Evolutionary conservation across 2,329 filamentous ascomycete genomes (phyloP).

Genomic region (Teratosphaeria gauchensis): DNA sequence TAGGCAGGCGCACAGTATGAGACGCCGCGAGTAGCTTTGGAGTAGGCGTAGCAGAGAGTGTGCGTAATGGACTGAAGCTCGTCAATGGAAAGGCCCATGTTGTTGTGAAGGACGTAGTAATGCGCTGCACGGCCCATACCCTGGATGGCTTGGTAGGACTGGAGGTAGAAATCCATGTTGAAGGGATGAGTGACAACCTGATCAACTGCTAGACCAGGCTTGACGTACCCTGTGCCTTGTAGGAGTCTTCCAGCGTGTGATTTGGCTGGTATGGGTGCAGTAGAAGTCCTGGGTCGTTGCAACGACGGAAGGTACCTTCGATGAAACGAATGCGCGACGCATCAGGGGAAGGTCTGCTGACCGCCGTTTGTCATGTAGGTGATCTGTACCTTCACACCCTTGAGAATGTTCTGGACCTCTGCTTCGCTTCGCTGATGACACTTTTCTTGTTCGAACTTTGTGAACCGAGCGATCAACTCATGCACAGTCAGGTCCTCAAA

Average conservation of each 20-base stretch:
- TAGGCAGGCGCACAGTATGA: conserved; percentile 30
- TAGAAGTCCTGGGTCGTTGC: background rate
- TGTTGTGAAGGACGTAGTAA: conserved; percentile 26
- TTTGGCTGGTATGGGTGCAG: background rate
- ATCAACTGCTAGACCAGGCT: conserved; percentile 10
- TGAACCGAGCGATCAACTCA: too few relatives aligned
- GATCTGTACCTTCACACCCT: conserved; percentile 10
- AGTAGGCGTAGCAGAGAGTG: conserved; percentile 27
- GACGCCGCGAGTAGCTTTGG: conserved; percentile 21
- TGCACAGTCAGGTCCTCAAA: background rate
- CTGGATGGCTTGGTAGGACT: conserved; percentile 9
- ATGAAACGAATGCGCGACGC: background rate
- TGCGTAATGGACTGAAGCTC: conserved; percentile 18
- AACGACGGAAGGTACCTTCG: background rate
- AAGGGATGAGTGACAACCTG: conserved; percentile 6
- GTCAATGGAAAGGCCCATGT: conserved; percentile 12
- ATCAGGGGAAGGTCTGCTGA: background rate
- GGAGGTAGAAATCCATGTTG: conserved; percentile 13
- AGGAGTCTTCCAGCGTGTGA: background rate
- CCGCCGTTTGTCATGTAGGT: background rate
- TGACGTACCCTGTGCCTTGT: conserved; percentile 15
- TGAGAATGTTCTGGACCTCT: conserved; percentile 1
- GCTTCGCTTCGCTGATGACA: too few relatives aligned
- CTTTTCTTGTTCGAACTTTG: too few relatives aligned
- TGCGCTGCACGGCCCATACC: conserved; percentile 7